A percentile compares a stretch with the other conserved stretches of the same genome.
Conservation (phyloP, 768 basidiomycete species). For the Lactarius trivialis region DNA sequence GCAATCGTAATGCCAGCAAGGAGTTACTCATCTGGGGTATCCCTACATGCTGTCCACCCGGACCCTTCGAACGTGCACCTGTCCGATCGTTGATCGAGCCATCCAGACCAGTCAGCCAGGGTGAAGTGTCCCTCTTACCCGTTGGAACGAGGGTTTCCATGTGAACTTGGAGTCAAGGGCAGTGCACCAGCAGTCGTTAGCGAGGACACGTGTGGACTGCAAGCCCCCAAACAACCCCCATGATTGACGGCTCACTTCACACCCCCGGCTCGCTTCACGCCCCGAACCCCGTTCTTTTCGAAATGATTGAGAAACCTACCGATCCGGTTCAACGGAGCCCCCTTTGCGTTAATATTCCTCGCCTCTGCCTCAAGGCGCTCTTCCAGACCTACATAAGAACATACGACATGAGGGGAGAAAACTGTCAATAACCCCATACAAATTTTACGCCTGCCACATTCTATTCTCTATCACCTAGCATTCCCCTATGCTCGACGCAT, state of each 20-base stretch:
- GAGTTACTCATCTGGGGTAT: not conserved
- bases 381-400: constrained; percentile 9
- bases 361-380: constrained; percentile 15
- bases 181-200: constrained; percentile 9
- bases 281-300: constrained; percentile 11
- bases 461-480: not conserved
- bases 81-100: not conserved
- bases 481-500: constrained; percentile 52
- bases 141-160: not conserved
- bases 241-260: constrained; percentile 11
- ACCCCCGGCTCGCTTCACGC: constrained; percentile 10
- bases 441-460: not conserved
- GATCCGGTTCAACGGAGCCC: constrained; percentile 1
- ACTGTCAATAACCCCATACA: constrained; percentile 5
- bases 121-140: not conserved
- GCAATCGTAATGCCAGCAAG: constrained; percentile 1
- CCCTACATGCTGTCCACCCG: not conserved
- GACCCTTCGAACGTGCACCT: not conserved
- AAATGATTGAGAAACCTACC: not conserved
- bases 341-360: constrained; percentile 6
- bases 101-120: not conserved
- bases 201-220: constrained; percentile 10
- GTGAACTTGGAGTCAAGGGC: constrained; percentile 12
- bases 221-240: constrained; percentile 3
- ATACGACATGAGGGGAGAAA: not conserved